A percentile compares a stretch with the other conserved stretches of the same genome.
phyloP scores from a whole-genome alignment of 2,329 filamentous ascomycete species.

The Colletotrichum sansevieriae region DNA sequence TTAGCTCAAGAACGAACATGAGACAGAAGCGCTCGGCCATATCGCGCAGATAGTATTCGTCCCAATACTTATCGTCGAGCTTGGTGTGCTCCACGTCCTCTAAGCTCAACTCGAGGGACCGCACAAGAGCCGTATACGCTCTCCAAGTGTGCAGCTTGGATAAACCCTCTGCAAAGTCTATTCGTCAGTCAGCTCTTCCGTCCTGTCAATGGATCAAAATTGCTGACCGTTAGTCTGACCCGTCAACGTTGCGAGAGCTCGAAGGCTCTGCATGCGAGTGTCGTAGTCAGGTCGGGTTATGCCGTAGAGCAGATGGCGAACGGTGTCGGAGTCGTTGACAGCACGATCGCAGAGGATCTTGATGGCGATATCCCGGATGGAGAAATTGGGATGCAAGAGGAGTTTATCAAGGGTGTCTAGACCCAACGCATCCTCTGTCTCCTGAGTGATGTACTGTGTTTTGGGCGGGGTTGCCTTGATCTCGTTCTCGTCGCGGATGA shows the following conservation, averaged over 20 bases:
- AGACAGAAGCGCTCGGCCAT: conserved; percentile 72
- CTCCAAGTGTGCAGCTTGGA: conserved; percentile 62
- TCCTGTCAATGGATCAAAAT: not conserved
- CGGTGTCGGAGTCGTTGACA: conserved; percentile 68
- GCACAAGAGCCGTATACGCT: conserved; percentile 70
- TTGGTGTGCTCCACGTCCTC: conserved; percentile 62
- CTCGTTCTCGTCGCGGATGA: conserved; percentile 74
- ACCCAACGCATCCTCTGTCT: conserved; percentile 79
- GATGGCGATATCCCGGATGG: conserved; percentile 77
- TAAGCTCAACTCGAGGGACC: conserved; percentile 69
- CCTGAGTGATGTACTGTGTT: conserved; percentile 80
- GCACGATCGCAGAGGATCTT: conserved; percentile 69
- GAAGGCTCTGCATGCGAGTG: conserved; percentile 68
- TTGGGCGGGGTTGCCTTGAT: conserved; percentile 75
- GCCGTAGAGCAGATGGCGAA: conserved; percentile 67
- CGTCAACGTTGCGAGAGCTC: conserved; percentile 68
- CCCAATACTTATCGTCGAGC: conserved; percentile 69
- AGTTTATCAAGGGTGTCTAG: conserved; percentile 76
- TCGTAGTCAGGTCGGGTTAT: conserved; percentile 72
- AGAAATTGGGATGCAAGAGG: conserved; percentile 77
- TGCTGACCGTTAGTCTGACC: conserved; percentile 49
- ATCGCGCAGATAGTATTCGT: conserved; percentile 74
- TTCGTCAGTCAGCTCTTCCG: conserved; percentile 44
- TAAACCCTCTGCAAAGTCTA: conserved; percentile 53
- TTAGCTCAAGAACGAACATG: conserved; percentile 68